phyloP scores from a whole-genome alignment of 2,329 filamentous ascomycete species.

The Didymellaceae sp. region DNA sequence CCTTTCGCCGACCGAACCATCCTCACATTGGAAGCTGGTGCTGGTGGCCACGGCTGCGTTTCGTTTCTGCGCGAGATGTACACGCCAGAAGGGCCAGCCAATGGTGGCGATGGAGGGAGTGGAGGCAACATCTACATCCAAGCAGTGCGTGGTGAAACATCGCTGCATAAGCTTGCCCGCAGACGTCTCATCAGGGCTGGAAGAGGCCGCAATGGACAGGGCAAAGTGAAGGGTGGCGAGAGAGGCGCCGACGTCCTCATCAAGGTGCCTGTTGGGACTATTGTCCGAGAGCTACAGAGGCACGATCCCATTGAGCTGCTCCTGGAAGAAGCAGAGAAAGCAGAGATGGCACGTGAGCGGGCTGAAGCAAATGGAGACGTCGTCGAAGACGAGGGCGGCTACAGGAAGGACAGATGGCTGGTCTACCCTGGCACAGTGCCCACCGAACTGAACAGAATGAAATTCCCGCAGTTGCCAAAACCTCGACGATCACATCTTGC shows the following conservation, averaged over 20 bases:
- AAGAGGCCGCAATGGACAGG: slow-evolving; percentile 78
- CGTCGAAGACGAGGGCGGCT: slow-evolving; percentile 42
- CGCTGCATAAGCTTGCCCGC: slow-evolving; percentile 86
- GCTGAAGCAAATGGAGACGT: slow-evolving; percentile 32
- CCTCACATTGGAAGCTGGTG: slow-evolving; percentile 77
- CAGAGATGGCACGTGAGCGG: slow-evolving; percentile 30
- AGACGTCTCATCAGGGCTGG: slow-evolving; percentile 76
- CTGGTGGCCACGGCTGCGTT: slow-evolving; percentile 89
- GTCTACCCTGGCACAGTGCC: slow-evolving; percentile 81
- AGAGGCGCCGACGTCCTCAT: slow-evolving; percentile 87
- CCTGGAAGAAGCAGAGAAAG: slow-evolving; percentile 49
- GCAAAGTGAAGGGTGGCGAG: slow-evolving; percentile 74
- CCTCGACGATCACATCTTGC: slow-evolving; percentile 64
- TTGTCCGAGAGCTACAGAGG: slow-evolving; percentile 81
- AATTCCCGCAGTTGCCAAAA: slow-evolving; percentile 64
- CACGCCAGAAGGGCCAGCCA: slow-evolving; percentile 84
- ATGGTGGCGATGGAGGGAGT: slow-evolving; percentile 91
- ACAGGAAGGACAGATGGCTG: slow-evolving; percentile 76
- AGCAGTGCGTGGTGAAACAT: slow-evolving; percentile 88
- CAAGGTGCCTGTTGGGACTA: slow-evolving; percentile 89
- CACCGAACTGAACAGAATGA: slow-evolving; percentile 68
- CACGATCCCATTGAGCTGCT: slow-evolving; percentile 79
- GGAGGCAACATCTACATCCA: slow-evolving; percentile 96
- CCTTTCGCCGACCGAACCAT: slow-evolving; percentile 88
- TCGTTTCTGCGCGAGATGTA: slow-evolving; percentile 94